A percentile compares a stretch with the other conserved stretches of the same genome.
phyloP scores from a whole-genome alignment of 495 filamentous ascomycete species.

The Cryomyces antarcticus region DNA sequence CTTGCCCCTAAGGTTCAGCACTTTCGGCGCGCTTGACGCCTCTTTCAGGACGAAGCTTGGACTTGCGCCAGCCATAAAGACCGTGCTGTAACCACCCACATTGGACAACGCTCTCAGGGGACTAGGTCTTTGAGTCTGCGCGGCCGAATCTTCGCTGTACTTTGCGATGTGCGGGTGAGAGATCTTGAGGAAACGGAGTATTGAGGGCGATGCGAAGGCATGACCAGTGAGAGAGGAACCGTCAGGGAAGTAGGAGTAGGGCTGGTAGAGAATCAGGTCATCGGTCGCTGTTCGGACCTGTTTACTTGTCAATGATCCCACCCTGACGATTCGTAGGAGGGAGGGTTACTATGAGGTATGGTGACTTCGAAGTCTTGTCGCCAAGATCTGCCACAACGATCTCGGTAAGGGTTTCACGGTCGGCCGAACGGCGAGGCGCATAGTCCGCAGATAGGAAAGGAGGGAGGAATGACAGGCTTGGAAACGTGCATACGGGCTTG shows the following conservation, averaged over 20 bases:
- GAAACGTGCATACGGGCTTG: slow-evolving; percentile 38
- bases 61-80: slow-evolving; percentile 61
- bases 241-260: slow-evolving; percentile 31
- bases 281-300: slow-evolving; percentile 60
- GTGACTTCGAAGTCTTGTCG: slow-evolving; percentile 42
- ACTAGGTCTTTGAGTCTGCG: slow-evolving; percentile 19
- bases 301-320: slow-evolving; percentile 1
- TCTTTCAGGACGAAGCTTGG: slow-evolving; percentile 65
- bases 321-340: neutral
- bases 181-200: slow-evolving; percentile 59
- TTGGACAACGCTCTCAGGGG: slow-evolving; percentile 44
- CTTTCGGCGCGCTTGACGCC: slow-evolving; percentile 47
- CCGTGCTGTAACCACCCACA: slow-evolving; percentile 50
- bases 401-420: slow-evolving; percentile 52
- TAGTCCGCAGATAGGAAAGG: slow-evolving; percentile 55
- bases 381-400: slow-evolving; percentile 70
- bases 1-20: slow-evolving; percentile 46
- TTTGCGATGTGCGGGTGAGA: slow-evolving; percentile 37
- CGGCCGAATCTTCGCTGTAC: slow-evolving; percentile 22
- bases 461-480: slow-evolving; percentile 58
- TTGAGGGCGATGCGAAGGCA: neutral
- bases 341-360: slow-evolving; percentile 56
- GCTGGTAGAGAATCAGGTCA: slow-evolving; percentile 75
- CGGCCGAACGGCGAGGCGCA: slow-evolving; percentile 40
- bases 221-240: slow-evolving; percentile 3